Percentiles rank a stretch among this genome's conserved stretches.
These are phyloP conservation scores for Litchi chinensis DNA, from an alignment of 345 rosid species.

Conservation along the genomic window DNA sequence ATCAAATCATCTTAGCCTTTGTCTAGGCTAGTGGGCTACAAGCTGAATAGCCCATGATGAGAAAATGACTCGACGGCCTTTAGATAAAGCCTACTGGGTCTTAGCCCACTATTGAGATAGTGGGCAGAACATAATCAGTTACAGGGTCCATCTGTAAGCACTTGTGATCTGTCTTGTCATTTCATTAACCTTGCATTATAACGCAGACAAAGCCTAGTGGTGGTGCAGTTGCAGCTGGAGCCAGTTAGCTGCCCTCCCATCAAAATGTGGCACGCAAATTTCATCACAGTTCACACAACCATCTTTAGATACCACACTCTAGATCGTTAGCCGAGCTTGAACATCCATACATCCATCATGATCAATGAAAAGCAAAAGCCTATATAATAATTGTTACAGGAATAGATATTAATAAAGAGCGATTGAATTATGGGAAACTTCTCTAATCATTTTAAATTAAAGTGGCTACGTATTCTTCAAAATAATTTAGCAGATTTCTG, in stretches of 20 bases:
- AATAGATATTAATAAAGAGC: neutral
- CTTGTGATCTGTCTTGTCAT: neutral
- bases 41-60: neutral
- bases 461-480: no score
- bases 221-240: neutral
- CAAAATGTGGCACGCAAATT: neutral
- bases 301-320: neutral
- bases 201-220: constrained; percentile 3
- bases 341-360: neutral
- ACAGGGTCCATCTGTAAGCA: neutral
- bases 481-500: neutral
- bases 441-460: neutral
- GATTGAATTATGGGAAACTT: neutral
- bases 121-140: neutral
- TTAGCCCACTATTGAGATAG: neutral
- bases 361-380: neutral
- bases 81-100: neutral
- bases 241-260: neutral
- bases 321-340: no score
- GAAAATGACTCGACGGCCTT: neutral
- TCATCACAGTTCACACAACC: neutral
- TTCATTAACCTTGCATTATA: no score
- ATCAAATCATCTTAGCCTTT: neutral
- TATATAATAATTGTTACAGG: neutral
- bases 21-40: neutral